Base-by-base conservation (phyloP, 2,329 filamentous ascomycete species). In the Claviceps sorghi region DNA sequence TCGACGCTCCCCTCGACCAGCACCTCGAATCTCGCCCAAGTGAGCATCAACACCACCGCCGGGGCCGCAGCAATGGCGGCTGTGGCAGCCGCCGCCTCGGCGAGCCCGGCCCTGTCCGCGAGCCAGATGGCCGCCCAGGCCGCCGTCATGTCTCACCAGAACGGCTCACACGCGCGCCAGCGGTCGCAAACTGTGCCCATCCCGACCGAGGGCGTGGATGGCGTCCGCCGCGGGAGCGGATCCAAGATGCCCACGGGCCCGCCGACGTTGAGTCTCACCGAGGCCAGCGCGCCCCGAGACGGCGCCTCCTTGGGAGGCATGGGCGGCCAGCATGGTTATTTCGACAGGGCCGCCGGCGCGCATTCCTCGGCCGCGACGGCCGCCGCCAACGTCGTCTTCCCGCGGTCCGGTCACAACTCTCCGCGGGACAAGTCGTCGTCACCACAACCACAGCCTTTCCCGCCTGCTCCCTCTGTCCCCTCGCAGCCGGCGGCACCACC, bases 111-210 rank as follows among this genome's bases (percentile, higher is more conserved):
- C 29, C 67, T 79, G 55, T 75, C 76, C 1, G 80, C 85, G n/a
- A 88, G 84, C 65, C 83, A 88, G 65, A 88, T 89, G 57, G 86
- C 86, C 41, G 86, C 86, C 19, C 86, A 89, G 67, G 82, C 86
- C 10, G 86, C 86, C 52, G 81, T 85, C 61, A 81, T 87, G 70
- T 78, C 79, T 36, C 78, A 83, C 60, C 74, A 78, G 61, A 71
- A 72, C 44, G 64, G 60, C 58, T 64, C 67, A 46, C 75, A 78
- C 59, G 72, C 65, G 54, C 74, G 86, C 21, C 85, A 88, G 64
- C 78, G 86, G 50, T 89, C 85, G 15, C 83, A 86, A 64, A 88
- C 86, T 0, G 80, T 86, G 9, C 82, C 86, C 6, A 75, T 78
- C 19, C 78, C 69, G 1, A 70, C 70, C 22, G 69, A 72, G 8